Conservation (phyloP, 345 rosid genomes). For the Eucalyptus erythrocorys region DNA sequence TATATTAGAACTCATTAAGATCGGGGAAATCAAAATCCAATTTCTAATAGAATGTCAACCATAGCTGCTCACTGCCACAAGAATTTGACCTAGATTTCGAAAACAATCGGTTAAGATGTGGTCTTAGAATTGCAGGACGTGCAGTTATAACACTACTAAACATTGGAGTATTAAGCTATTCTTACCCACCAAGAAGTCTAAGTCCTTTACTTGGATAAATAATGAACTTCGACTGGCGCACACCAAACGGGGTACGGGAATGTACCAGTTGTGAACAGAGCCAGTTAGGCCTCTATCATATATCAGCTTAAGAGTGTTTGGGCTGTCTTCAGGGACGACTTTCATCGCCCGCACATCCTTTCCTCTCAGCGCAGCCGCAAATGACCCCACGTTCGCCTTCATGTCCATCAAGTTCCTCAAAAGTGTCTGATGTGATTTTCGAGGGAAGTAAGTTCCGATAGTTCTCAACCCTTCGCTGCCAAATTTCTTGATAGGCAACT, state of each 20-base stretch:
- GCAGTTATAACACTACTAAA: too few relatives aligned
- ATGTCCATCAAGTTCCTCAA: slow-evolving; percentile 93
- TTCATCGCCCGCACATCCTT: slow-evolving; percentile 94
- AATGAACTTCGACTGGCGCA: too few relatives aligned
- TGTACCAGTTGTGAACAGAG: slow-evolving; percentile 69
- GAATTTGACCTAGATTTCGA: too few relatives aligned
- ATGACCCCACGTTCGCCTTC: slow-evolving; percentile 92
- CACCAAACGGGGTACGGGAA: not conserved
- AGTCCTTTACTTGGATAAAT: too few relatives aligned
- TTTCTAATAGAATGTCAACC: not conserved
- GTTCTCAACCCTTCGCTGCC: slow-evolving; percentile 64
- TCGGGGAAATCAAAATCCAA: not conserved
- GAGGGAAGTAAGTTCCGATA: slow-evolving; percentile 75
- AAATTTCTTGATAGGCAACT: slow-evolving; percentile 37
- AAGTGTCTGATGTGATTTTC: slow-evolving; percentile 46
- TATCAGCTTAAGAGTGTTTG: slow-evolving; percentile 50
- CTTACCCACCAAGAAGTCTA: too few relatives aligned
- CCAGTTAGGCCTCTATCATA: slow-evolving; percentile 87
- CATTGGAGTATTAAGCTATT: too few relatives aligned
- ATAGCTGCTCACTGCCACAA: too few relatives aligned
- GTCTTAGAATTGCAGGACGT: too few relatives aligned
- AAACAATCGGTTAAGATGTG: too few relatives aligned
- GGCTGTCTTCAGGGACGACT: slow-evolving; percentile 64
- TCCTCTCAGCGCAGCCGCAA: slow-evolving; percentile 68
- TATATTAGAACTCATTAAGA: not conserved